Evolutionary conservation across 1,284 basidiomycete species (phyloP).

Genomic region (Trichosporon asahii): DNA sequence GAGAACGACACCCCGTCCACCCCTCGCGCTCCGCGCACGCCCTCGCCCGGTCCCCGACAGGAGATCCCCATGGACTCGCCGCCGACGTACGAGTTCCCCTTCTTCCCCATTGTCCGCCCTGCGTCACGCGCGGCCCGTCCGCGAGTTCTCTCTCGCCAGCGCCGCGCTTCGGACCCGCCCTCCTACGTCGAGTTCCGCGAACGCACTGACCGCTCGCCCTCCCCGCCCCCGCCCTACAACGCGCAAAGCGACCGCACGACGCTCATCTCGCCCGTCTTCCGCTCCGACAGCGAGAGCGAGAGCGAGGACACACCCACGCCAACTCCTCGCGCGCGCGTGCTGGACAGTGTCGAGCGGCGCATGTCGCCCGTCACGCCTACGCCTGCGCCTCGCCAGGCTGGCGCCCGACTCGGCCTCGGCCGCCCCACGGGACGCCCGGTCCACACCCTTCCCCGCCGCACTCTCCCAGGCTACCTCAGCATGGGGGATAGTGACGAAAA

Average conservation of each 20-base stretch:
- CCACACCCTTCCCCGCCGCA: background rate
- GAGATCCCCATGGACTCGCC: constrained; percentile 7
- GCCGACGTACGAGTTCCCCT: constrained; percentile 20
- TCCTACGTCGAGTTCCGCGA: constrained; percentile 10
- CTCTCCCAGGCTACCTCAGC: background rate
- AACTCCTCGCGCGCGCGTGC: background rate
- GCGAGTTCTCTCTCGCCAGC: background rate
- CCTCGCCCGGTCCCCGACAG: background rate
- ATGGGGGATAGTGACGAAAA: background rate
- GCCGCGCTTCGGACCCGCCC: constrained; percentile 17
- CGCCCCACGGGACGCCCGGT: background rate
- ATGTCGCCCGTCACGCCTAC: background rate
- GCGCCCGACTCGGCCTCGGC: background rate
- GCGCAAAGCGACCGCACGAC: constrained; percentile 35
- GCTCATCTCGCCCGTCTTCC: constrained; percentile 32
- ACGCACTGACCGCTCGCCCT: constrained; percentile 25
- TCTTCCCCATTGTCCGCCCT: constrained; percentile 16
- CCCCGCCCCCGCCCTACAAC: constrained; percentile 46
- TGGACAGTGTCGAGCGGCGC: background rate
- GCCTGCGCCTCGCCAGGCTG: background rate
- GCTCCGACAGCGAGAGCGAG: constrained; percentile 6
- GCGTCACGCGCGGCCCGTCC: constrained; percentile 1
- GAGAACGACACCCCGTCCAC: background rate
- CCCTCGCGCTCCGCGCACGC: background rate
- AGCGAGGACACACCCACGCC: background rate